Conservation (phyloP, 768 basidiomycete species). For the Hemileccinum impolitum region DNA sequence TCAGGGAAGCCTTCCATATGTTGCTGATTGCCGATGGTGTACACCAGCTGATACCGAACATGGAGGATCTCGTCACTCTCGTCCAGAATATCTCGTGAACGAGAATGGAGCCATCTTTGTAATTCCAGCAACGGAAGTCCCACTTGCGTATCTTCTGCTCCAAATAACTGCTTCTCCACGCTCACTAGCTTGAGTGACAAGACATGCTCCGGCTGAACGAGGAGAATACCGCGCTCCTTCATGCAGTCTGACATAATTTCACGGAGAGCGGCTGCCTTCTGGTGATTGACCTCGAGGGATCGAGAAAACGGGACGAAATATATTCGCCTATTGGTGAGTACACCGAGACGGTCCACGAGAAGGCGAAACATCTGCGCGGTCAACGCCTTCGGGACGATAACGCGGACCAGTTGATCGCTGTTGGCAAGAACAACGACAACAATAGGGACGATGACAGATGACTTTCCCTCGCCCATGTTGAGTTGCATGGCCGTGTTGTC, state of each 20-base stretch:
- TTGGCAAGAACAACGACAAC: slow-evolving; percentile 39
- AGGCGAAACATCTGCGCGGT: slow-evolving; percentile 44
- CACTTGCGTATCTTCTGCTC: slow-evolving; percentile 12
- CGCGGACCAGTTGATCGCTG: slow-evolving; percentile 40
- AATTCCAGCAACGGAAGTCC: slow-evolving; percentile 16
- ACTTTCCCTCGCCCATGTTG: slow-evolving; percentile 60
- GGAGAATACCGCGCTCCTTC: slow-evolving; percentile 36
- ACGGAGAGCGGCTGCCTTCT: slow-evolving; percentile 14
- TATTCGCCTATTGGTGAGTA: slow-evolving; percentile 43
- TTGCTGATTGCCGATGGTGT: slow-evolving; percentile 38
- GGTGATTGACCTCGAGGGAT: slow-evolving; percentile 21
- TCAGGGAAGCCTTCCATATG: slow-evolving; percentile 38
- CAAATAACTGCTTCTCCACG: slow-evolving; percentile 3
- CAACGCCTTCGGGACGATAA: slow-evolving; percentile 47
- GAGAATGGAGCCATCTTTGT: slow-evolving; percentile 18
- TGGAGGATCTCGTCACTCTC: slow-evolving; percentile 38
- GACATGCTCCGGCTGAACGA: slow-evolving; percentile 49
- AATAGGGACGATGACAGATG: slow-evolving; percentile 46
- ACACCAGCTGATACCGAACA: slow-evolving; percentile 46
- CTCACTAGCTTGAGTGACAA: slow-evolving; percentile 46
- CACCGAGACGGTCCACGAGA: slow-evolving; percentile 38
- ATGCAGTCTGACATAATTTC: slow-evolving; percentile 29
- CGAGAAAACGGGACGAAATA: slow-evolving; percentile 49
- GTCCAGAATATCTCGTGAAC: slow-evolving; percentile 17
- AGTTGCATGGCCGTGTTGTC: slow-evolving; percentile 44